These are phyloP conservation scores for Zanthoxylum bungeanum DNA, from an alignment of 345 rosid species.

Conservation along the genomic window DNA sequence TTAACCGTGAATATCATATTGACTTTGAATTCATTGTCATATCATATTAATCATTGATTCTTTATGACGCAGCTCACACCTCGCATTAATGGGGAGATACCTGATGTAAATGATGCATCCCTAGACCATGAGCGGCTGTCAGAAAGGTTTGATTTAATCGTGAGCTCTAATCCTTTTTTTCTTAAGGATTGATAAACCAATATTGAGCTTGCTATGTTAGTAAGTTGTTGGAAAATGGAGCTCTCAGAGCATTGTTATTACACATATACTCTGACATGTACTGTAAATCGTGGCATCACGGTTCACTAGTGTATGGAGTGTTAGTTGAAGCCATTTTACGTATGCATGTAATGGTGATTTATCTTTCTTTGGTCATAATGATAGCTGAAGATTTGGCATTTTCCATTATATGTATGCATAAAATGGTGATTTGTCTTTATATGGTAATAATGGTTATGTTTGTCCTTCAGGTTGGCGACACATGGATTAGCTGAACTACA, in stretches of 20 bases:
- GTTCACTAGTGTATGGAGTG: no score
- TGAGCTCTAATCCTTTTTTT: not conserved
- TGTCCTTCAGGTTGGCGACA: slow-evolving; percentile 59
- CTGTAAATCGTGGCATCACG: no score
- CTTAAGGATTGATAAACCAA: not conserved
- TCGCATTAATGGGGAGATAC: slow-evolving; percentile 71
- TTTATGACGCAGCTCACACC: slow-evolving; percentile 80
- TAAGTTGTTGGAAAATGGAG: not conserved
- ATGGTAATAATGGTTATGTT: no score
- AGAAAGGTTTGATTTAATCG: slow-evolving; percentile 57
- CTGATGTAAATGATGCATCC: slow-evolving; percentile 81
- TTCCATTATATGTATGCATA: not conserved
- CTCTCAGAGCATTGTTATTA: not conserved
- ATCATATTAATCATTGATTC: slow-evolving; percentile 17
- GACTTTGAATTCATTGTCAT: no score
- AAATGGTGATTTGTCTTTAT: no score
- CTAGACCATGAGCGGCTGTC: slow-evolving; percentile 87
- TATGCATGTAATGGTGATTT: no score
- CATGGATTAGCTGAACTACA: slow-evolving; percentile 82
- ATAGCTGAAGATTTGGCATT: slow-evolving; percentile 1
- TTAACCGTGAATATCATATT: no score
- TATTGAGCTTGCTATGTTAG: not conserved
- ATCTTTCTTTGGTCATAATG: no score
- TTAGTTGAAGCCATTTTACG: no score
- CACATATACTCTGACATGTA: no score